Percentiles rank a stretch among this genome's conserved stretches.
phyloP scores from a whole-genome alignment of 1,284 basidiomycete genomes.

The Rhizopogon parksii region DNA sequence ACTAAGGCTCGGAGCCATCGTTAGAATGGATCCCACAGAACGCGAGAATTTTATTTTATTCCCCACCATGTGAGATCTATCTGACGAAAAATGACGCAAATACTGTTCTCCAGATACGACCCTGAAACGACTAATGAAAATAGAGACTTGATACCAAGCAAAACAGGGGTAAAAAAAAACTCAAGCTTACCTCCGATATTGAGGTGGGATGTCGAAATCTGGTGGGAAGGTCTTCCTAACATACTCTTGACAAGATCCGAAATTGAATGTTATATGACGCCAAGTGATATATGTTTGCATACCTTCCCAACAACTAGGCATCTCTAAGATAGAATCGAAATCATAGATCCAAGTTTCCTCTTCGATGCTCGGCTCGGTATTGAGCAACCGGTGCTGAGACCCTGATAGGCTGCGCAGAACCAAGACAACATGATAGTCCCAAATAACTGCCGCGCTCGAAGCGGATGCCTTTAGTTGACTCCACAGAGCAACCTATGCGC shows the following conservation, averaged over 20 bases:
- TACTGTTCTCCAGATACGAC: slow-evolving; percentile 47
- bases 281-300: slow-evolving; percentile 12
- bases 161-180: slow-evolving; percentile 4
- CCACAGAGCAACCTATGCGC: slow-evolving; percentile 55
- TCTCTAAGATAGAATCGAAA: slow-evolving; percentile 46
- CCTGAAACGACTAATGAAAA: slow-evolving; percentile 38
- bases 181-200: slow-evolving; percentile 42
- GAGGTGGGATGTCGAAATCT: slow-evolving; percentile 24
- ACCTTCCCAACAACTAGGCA: slow-evolving; percentile 48
- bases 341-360: slow-evolving; percentile 53
- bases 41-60: slow-evolving; percentile 4
- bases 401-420: slow-evolving; percentile 34
- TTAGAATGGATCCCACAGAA: slow-evolving; percentile 7
- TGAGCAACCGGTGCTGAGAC: slow-evolving; percentile 1
- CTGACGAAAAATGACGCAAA: slow-evolving; percentile 63
- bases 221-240: slow-evolving; percentile 45
- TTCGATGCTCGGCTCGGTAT: slow-evolving; percentile 4
- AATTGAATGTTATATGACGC: slow-evolving; percentile 11
- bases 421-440: slow-evolving; percentile 74
- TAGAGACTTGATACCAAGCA: slow-evolving; percentile 7
- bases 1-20: slow-evolving; percentile 6
- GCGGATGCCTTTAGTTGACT: slow-evolving; percentile 43
- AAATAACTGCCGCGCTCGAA: slow-evolving; percentile 41
- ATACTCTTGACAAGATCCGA: slow-evolving; percentile 41
- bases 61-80: slow-evolving; percentile 70